These are phyloP conservation scores for Phytophthora aleatoria DNA, from an alignment of 352 stramenopile species.

Conservation along the genomic window DNA sequence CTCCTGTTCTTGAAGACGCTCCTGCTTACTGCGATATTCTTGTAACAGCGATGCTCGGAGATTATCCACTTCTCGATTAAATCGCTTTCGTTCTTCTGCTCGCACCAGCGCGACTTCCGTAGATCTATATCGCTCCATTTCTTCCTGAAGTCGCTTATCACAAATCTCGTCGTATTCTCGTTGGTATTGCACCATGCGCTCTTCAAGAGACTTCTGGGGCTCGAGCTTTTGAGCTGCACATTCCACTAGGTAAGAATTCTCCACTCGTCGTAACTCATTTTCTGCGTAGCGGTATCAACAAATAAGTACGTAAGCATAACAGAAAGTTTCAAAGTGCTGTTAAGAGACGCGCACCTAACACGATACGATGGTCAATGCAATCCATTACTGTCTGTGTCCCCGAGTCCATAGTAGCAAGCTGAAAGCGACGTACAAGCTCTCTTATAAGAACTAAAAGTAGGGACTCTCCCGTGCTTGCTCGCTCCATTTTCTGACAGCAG, in stretches of 20 bases:
- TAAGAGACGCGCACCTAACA: constrained; percentile 36
- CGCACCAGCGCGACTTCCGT: constrained; percentile 61
- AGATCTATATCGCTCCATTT: constrained; percentile 59
- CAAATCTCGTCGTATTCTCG: constrained; percentile 67
- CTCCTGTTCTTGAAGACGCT: constrained; percentile 57
- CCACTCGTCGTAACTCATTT: constrained; percentile 68
- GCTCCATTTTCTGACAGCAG: constrained; percentile 26
- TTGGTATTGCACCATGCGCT: constrained; percentile 71
- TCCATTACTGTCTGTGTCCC: constrained; percentile 67
- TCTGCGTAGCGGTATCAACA: constrained; percentile 31
- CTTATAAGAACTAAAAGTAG: constrained; percentile 44
- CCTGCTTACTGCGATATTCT: constrained; percentile 53
- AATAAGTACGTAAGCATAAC: not conserved
- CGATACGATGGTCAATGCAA: constrained; percentile 67
- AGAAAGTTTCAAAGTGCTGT: not conserved
- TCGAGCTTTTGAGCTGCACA: constrained; percentile 44
- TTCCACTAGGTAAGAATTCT: constrained; percentile 59
- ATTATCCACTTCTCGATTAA: constrained; percentile 52
- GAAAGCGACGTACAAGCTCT: constrained; percentile 41
- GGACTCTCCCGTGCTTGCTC: constrained; percentile 17
- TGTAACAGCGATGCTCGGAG: constrained; percentile 47
- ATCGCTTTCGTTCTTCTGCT: constrained; percentile 62
- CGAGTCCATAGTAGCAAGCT: constrained; percentile 46
- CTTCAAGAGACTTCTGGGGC: constrained; percentile 49
- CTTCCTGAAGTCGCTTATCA: constrained; percentile 54